These are phyloP conservation scores for Kalanchoe fedtschenkoi DNA, from an alignment of 164 flowering plant species.

Conservation along the genomic window DNA sequence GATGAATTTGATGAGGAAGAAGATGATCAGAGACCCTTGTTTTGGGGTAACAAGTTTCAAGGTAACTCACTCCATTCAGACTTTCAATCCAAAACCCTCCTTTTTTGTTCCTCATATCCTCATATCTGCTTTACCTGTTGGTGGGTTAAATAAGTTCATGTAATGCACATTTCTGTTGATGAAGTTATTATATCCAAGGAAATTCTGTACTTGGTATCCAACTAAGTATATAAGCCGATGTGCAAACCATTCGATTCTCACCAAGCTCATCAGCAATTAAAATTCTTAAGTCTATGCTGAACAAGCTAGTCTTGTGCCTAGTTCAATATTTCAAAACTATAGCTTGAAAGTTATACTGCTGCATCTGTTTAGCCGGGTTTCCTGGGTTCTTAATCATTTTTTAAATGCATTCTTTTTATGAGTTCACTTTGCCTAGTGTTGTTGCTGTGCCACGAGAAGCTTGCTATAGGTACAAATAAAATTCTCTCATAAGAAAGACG, in stretches of 20 bases:
- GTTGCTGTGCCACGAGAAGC: too few species aligned
- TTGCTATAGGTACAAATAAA: too few species aligned
- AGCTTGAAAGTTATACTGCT: not conserved
- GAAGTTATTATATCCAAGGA: not conserved
- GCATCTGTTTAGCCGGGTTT: not conserved
- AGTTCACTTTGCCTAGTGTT: too few species aligned
- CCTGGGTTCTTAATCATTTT: not conserved
- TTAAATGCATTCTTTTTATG: too few species aligned
- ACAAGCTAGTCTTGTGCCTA: too few species aligned
- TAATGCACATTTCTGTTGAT: not conserved
- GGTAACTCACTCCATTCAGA: conserved; percentile 20
- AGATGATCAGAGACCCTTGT: conserved; percentile 54
- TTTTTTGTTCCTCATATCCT: not conserved
- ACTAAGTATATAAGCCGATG: not conserved
- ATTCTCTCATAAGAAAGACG: too few species aligned
- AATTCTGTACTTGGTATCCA: not conserved
- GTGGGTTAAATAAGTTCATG: not conserved
- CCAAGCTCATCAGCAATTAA: not conserved
- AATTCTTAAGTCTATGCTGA: not conserved
- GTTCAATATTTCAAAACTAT: too few species aligned
- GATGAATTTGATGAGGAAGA: conserved; percentile 92
- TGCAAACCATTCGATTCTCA: not conserved
- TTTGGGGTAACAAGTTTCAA: conserved; percentile 57
- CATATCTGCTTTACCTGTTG: not conserved
- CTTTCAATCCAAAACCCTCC: too few species aligned